phyloP scores from a whole-genome alignment of 2,329 filamentous ascomycete species.

The Alternaria sp. region DNA sequence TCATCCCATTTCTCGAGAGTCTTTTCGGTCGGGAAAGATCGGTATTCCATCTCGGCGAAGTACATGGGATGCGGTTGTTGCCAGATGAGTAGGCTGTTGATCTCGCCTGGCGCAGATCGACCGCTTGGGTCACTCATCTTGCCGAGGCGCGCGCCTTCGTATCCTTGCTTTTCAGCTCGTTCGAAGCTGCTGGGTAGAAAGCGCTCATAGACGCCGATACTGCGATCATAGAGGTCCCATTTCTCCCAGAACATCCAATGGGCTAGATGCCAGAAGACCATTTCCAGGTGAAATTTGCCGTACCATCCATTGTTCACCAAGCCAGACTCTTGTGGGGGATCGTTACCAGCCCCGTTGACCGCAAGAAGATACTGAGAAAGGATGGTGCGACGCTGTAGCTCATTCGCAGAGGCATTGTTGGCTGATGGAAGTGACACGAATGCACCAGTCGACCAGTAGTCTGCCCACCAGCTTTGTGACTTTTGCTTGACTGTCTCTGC shows the following conservation, averaged over 20 bases:
- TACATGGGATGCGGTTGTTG: constrained; percentile 68
- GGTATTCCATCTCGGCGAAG: constrained; percentile 64
- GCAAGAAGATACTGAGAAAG: constrained; percentile 61
- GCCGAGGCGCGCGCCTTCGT: constrained; percentile 55
- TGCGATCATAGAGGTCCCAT: constrained; percentile 54
- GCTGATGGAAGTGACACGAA: constrained; percentile 58
- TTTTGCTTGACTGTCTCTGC: constrained; percentile 32
- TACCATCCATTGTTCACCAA: constrained; percentile 63
- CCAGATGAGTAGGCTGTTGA: constrained; percentile 67
- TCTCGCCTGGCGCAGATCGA: constrained; percentile 63
- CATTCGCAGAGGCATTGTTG: constrained; percentile 51
- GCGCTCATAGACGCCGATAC: constrained; percentile 57
- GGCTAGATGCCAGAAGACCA: constrained; percentile 61
- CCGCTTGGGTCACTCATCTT: constrained; percentile 66
- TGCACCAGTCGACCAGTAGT: constrained; percentile 59
- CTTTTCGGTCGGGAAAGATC: constrained; percentile 50
- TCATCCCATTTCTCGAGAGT: constrained; percentile 61
- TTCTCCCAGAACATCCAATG: constrained; percentile 61
- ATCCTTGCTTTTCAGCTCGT: constrained; percentile 47
- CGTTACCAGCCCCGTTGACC: constrained; percentile 59
- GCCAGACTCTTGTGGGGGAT: constrained; percentile 57
- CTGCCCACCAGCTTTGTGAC: constrained; percentile 55
- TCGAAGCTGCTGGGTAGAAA: constrained; percentile 51
- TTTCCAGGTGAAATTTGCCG: constrained; percentile 63
- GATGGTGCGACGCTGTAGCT: constrained; percentile 61